Evolutionary conservation across 2,329 filamentous ascomycete genomes (phyloP), one percentile per base, ranked within the genome.

Genomic region (Dactylellina sp.): DNA sequence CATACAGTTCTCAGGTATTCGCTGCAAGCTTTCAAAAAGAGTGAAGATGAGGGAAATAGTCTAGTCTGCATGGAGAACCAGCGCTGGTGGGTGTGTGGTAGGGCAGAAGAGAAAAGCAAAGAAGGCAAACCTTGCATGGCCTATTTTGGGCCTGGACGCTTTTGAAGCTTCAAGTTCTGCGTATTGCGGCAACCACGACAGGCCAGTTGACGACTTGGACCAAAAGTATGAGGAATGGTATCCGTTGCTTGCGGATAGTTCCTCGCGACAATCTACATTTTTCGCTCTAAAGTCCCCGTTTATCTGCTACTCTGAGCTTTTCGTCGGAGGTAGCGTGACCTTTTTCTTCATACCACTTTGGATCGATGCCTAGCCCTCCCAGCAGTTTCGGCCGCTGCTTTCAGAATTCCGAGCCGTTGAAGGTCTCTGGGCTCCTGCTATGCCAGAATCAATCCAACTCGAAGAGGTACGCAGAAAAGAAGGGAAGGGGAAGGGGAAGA

Each of bases 321-420:
- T 52, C 14, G 18, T 59, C 46, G 2, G 24, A 22, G 64, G 53
- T 53, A 70, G 49, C 40, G 55, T 70, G 64, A 70, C 49, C 56
- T 32, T 55, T 39, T 56, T 28, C 46, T 50, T 71, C 50, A 63
- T 63, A 63, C 66, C 59, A 52, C 20, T 62, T 28, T 50, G 39
- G 32, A 37, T 59, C 12, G 37, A 42, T 52, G 66, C 44, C 57
- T 71, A 60, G 46, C 52, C 37, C 49, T 39, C 25, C 37, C n/a
- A 18, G 39, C 12, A 35, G 20, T 18, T 32, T 7, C 35, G 11
- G 9, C 42, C 18, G 68, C 68, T 55, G 68, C 53, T 65, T 72
- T 72, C 68, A 72, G 68, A 57, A 72, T 37, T 46, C 39, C 60
- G 52, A 72, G 68, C 68, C 68, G 68, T 72, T 64, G 60, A 20